Evolutionary conservation across 805 yeast genomes (phyloP).

Genomic region (Suhomyces faveliae): DNA sequence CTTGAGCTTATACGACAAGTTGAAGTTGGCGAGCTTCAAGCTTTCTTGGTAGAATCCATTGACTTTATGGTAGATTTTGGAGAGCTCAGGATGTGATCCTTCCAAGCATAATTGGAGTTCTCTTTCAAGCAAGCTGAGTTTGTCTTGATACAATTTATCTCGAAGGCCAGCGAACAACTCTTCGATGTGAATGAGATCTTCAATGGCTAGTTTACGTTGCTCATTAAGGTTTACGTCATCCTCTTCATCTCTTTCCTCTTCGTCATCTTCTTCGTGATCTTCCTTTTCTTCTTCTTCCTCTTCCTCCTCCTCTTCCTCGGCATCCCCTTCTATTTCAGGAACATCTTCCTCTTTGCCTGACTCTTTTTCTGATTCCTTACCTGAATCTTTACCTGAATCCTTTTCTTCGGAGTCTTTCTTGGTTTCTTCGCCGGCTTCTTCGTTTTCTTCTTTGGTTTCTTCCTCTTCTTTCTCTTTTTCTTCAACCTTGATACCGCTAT

Average conservation of each 20-base stretch:
- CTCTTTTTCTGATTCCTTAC: conserved; percentile 11
- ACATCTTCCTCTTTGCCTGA: too few species aligned
- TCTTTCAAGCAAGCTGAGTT: conserved; percentile 68
- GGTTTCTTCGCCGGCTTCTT: conserved; percentile 3
- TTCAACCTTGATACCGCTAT: too few species aligned
- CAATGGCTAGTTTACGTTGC: conserved; percentile 61
- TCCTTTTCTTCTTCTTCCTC: conserved; percentile 10
- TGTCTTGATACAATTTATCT: conserved; percentile 82
- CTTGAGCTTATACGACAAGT: conserved; percentile 58
- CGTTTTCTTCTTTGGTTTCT: conserved; percentile 12
- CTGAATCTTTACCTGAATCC: too few species aligned
- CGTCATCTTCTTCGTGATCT: conserved; percentile 9
- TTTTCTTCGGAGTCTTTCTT: neutral
- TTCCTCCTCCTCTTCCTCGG: conserved; percentile 10
- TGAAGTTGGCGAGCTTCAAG: conserved; percentile 45
- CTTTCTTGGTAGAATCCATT: conserved; percentile 73
- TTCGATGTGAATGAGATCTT: conserved; percentile 76
- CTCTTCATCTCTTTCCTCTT: conserved; percentile 8
- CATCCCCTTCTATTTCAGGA: conserved; percentile 7
- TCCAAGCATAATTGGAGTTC: conserved; percentile 84
- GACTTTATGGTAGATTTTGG: conserved; percentile 66
- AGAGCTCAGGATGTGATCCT: conserved; percentile 90
- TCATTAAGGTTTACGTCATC: conserved; percentile 29
- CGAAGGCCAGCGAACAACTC: conserved; percentile 81
- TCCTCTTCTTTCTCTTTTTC: conserved; percentile 7